Evolutionary conservation across 164 flowering plant genomes (phyloP).

Genomic region (Umbellularia californica): DNA sequence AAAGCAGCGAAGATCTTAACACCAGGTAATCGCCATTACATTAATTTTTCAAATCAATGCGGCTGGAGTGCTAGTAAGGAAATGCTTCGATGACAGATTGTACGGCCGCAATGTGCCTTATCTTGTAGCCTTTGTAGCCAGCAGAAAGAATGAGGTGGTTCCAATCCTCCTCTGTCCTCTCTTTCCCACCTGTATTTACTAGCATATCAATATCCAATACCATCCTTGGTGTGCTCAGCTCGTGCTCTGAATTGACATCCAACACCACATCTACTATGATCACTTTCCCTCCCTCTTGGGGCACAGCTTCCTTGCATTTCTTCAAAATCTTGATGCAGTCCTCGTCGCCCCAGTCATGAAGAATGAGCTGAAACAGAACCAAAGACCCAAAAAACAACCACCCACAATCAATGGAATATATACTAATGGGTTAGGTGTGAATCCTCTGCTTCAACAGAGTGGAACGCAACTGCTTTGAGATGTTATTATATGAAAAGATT

Average conservation of each 20-base stretch:
- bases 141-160: neutral
- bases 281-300: constrained; percentile 32
- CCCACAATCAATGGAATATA: neutral
- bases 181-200: constrained; percentile 10
- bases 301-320: constrained; percentile 34
- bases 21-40: too few species aligned
- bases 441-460: neutral
- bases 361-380: neutral
- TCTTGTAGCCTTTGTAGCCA: constrained; percentile 6
- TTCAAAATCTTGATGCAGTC: constrained; percentile 30
- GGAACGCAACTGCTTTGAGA: too few species aligned
- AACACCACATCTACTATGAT: constrained; percentile 34
- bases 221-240: constrained; percentile 2
- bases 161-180: constrained; percentile 16
- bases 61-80: neutral
- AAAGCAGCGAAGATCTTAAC: too few species aligned
- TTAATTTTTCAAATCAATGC: too few species aligned
- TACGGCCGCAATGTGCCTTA: constrained; percentile 5
- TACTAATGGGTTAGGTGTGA: neutral
- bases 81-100: constrained; percentile 15
- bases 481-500: too few species aligned
- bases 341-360: constrained; percentile 36
- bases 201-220: constrained; percentile 12
- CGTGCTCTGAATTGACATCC: constrained; percentile 10
- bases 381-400: neutral